These are phyloP conservation scores for Xerocomus amazonicus DNA, from an alignment of 1,284 basidiomycete genomes.

Conservation along the genomic window DNA sequence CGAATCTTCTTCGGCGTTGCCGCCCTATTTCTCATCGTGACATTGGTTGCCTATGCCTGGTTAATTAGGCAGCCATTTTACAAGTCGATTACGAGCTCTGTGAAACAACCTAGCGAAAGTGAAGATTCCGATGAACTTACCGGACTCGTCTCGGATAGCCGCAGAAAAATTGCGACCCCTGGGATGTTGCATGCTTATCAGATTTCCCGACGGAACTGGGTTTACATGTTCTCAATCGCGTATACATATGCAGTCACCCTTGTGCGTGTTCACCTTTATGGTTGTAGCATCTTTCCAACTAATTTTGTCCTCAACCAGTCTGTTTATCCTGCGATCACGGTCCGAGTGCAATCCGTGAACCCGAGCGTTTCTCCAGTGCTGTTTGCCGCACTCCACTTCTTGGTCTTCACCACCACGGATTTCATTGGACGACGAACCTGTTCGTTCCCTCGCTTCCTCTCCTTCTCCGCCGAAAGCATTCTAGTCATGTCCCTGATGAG, in stretches of 20 bases:
- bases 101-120: conserved; percentile 34
- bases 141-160: conserved; percentile 35
- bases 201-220: conserved; percentile 58
- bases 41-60: conserved; percentile 48
- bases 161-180: conserved; percentile 20
- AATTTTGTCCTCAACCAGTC: conserved; percentile 43
- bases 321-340: conserved; percentile 81
- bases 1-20: conserved; percentile 67
- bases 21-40: conserved; percentile 55
- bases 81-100: conserved; percentile 43
- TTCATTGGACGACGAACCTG: conserved; percentile 72
- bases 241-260: conserved; percentile 80
- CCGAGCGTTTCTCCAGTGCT: conserved; percentile 55
- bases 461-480: conserved; percentile 64
- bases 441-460: conserved; percentile 55
- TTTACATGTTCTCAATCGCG: conserved; percentile 68
- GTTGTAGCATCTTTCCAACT: neutral
- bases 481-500: conserved; percentile 61
- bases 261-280: conserved; percentile 42
- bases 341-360: conserved; percentile 64
- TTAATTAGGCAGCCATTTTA: conserved; percentile 55
- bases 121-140: conserved; percentile 30
- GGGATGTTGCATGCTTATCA: conserved; percentile 44
- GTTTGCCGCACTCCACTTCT: conserved; percentile 67
- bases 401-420: conserved; percentile 74